Conservation (phyloP, 2,329 filamentous ascomycete genomes). For the Aphanocladium album region DNA sequence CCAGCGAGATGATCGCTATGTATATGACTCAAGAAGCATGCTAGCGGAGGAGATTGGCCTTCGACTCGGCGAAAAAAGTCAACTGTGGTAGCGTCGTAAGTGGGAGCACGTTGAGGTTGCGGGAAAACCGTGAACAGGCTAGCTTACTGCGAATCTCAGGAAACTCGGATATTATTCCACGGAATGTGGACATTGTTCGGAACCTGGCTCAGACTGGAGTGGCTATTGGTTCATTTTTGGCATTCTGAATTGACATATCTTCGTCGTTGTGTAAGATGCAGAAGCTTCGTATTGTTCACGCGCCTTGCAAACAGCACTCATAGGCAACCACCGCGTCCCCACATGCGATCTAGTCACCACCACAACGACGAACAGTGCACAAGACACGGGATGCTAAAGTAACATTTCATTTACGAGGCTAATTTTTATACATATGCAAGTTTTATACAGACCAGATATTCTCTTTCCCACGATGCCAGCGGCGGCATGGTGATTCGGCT, state of each 20-base stretch:
- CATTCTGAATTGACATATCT: neutral
- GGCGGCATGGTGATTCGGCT: neutral
- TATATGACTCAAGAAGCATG: conserved; percentile 86
- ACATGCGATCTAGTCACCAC: neutral
- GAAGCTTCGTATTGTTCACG: neutral
- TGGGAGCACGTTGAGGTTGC: neutral
- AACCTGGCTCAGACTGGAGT: neutral
- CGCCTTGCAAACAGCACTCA: neutral
- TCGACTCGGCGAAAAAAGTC: conserved; percentile 70
- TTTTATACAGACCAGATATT: neutral
- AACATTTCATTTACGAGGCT: neutral
- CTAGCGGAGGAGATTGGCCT: conserved; percentile 58
- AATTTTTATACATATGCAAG: neutral
- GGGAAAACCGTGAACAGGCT: neutral
- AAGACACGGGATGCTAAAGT: neutral
- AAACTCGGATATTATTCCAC: conserved; percentile 69
- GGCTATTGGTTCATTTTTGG: neutral
- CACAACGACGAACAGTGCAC: neutral
- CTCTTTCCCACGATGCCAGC: neutral
- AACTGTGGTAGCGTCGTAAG: conserved; percentile 43
- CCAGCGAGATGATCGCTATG: conserved; percentile 87
- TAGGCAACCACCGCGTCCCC: neutral
- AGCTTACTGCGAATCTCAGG: conserved; percentile 64
- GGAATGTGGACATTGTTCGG: conserved; percentile 68
- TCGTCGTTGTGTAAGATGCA: neutral